A percentile compares a stretch with the other conserved stretches of the same genome.
phyloP scores from a whole-genome alignment of 2,329 filamentous ascomycete genomes.

The Beauveria brongniartii region DNA sequence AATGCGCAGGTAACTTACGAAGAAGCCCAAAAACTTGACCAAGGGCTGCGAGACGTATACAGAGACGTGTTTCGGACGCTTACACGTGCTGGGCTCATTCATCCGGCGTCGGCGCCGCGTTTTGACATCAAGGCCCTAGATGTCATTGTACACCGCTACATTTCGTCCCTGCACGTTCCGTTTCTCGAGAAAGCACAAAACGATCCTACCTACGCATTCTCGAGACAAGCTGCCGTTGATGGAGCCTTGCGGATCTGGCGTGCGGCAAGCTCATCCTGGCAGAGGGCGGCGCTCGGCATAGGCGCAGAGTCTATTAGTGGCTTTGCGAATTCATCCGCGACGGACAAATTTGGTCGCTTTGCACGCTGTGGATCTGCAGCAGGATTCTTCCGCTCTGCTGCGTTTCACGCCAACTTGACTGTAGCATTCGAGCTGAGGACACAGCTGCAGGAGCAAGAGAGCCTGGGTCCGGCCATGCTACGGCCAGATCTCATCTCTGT shows the following conservation, averaged over 20 bases:
- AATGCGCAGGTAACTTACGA: slow-evolving; percentile 30
- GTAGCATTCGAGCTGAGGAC: slow-evolving; percentile 32
- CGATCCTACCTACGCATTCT: slow-evolving; percentile 40
- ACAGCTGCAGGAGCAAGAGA: slow-evolving; percentile 33
- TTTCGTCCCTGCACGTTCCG: slow-evolving; percentile 47
- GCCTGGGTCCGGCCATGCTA: slow-evolving; percentile 25
- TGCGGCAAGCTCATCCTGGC: slow-evolving; percentile 21
- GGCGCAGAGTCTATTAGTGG: background rate
- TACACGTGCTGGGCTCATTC: slow-evolving; percentile 14
- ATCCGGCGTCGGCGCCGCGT: slow-evolving; percentile 27
- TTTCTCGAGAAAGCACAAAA: slow-evolving; percentile 33
- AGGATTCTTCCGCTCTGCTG: slow-evolving; percentile 32
- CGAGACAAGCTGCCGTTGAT: slow-evolving; percentile 40
- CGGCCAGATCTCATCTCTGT: slow-evolving; percentile 34
- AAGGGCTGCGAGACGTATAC: slow-evolving; percentile 33
- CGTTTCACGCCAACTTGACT: slow-evolving; percentile 28
- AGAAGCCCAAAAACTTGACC: slow-evolving; percentile 35
- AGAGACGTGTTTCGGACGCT: slow-evolving; percentile 30
- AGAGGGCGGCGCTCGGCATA: background rate
- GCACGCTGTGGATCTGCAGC: slow-evolving; percentile 29
- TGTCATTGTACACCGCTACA: slow-evolving; percentile 44
- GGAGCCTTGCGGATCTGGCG: slow-evolving; percentile 39
- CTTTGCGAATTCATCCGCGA: slow-evolving; percentile 6
- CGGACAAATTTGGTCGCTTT: slow-evolving; percentile 17
- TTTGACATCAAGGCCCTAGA: slow-evolving; percentile 35